These are phyloP conservation scores for Iris pallida DNA, from an alignment of 116 monocot genomes.

Conservation along the genomic window DNA sequence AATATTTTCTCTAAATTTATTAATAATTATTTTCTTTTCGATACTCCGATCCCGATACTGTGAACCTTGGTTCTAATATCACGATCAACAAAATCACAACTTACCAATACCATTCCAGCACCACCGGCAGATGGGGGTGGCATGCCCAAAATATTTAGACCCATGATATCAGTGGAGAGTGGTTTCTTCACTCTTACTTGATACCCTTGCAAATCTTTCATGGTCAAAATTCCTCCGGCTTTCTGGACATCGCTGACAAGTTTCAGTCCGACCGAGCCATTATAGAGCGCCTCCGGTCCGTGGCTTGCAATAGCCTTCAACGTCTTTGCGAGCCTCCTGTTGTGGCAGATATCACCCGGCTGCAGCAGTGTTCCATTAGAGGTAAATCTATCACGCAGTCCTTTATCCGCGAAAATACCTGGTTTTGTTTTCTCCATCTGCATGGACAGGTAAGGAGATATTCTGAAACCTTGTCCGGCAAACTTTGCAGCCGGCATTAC, in stretches of 20 bases:
- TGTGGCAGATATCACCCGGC: conserved; percentile 56
- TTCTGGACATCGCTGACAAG: conserved; percentile 61
- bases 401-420: conserved; percentile 59
- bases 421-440: conserved; percentile 59
- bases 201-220: conserved; percentile 73
- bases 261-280: conserved; percentile 53
- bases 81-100: conserved; percentile 4
- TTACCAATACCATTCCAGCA: conserved; percentile 83
- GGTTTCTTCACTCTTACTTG: conserved; percentile 58
- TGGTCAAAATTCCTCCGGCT: conserved; percentile 65
- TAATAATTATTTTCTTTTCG: too few relatives aligned
- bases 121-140: conserved; percentile 91
- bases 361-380: conserved; percentile 56
- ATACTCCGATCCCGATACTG: too few relatives aligned
- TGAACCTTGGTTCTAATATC: too few relatives aligned
- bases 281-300: conserved; percentile 60
- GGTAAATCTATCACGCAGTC: conserved; percentile 51
- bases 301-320: conserved; percentile 42
- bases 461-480: conserved; percentile 53
- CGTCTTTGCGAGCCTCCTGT: conserved; percentile 55
- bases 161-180: conserved; percentile 55
- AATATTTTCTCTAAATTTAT: too few relatives aligned
- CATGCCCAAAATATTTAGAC: conserved; percentile 66
- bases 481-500: conserved; percentile 57
- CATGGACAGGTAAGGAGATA: conserved; percentile 72